phyloP scores from a whole-genome alignment of 768 basidiomycete genomes.

The Filobasidium floriforme region DNA sequence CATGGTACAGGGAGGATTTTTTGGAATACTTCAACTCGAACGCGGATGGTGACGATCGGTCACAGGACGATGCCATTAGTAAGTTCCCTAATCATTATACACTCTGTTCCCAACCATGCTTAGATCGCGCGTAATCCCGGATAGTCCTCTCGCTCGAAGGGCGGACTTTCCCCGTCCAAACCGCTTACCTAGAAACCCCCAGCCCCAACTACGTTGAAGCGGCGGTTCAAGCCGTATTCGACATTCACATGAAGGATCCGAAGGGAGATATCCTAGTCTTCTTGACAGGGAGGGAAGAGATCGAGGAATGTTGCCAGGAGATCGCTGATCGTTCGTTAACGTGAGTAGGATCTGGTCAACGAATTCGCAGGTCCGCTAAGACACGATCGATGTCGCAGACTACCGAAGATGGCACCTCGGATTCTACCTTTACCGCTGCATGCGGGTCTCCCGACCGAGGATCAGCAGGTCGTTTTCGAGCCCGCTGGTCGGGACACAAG shows the following conservation, averaged over 20 bases:
- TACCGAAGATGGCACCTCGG: conserved; percentile 51
- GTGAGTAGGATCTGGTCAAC: conserved; percentile 48
- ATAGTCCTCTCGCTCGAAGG: conserved; percentile 79
- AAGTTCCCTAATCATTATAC: conserved; percentile 13
- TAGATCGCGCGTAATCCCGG: no score
- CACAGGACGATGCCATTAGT: conserved; percentile 60
- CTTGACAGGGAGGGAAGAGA: conserved; percentile 91
- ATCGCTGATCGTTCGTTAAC: conserved; percentile 68
- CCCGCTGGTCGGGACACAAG: conserved; percentile 64
- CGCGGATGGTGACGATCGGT: conserved; percentile 46
- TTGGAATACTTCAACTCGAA: conserved; percentile 75
- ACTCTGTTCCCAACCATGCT: neutral
- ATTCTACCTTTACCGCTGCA: conserved; percentile 70
- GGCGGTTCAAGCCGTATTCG: conserved; percentile 85
- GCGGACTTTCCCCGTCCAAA: conserved; percentile 88
- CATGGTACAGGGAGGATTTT: conserved; percentile 55
- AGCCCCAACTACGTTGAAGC: conserved; percentile 80
- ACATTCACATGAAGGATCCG: conserved; percentile 78
- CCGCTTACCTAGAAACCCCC: conserved; percentile 66
- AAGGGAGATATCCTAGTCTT: conserved; percentile 88
- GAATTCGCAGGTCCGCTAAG: neutral
- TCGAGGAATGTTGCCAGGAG: conserved; percentile 75
- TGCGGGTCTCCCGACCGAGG: conserved; percentile 77
- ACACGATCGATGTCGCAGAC: conserved; percentile 42
- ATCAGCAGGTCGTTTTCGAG: conserved; percentile 80